Base-by-base conservation (phyloP, 2,329 filamentous ascomycete genomes). In the Colletotrichum lini region DNA sequence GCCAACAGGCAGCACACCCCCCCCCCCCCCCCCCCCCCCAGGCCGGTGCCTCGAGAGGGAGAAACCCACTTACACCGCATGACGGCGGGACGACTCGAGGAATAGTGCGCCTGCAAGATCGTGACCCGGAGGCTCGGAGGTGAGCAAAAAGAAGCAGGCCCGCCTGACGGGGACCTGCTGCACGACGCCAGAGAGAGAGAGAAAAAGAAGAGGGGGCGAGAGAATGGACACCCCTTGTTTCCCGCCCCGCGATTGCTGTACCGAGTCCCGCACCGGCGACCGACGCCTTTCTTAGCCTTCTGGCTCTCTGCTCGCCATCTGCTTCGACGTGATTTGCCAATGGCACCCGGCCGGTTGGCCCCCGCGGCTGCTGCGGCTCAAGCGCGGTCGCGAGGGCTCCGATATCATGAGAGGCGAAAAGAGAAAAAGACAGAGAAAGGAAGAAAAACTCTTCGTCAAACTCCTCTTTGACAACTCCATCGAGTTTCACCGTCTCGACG, bases 351-450 rank as follows among this genome's bases (percentile, higher is more conserved):
- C 65, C 58, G 65, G 30, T 3, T 30, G 30, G 1, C 30, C 30
- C 47, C 58, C 53, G 68, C 68, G 65, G 68, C 58, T 68, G 58
- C 65, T 71, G 58, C 68, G 65, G 69, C 69, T 71, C 65, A 64
- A 69, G 45, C 64, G 58, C 35, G 6, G 47, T 38, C 38, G 26
- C 57, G 45, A 49, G 47, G 47, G 58, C 45, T 63, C 45, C 69
- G 47, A 69, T 71, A 63, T 69, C 69, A 68, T 40, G 23, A 35
- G 30, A 30, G 30, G 9, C 30, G 6, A 30, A 30, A 30, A 30
- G 30, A 30, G 30, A 30, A 8, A 8, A 30, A 9, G 30, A 30
- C 30, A 8, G 7, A 30, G 7, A 30, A 9, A 30, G 2, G 9
- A 30, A 30, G 9, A 30, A 30, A 30, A 30, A 30, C 54, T 47